phyloP scores from a whole-genome alignment of 2,329 filamentous ascomycete species.

The Colletotrichum siamense region DNA sequence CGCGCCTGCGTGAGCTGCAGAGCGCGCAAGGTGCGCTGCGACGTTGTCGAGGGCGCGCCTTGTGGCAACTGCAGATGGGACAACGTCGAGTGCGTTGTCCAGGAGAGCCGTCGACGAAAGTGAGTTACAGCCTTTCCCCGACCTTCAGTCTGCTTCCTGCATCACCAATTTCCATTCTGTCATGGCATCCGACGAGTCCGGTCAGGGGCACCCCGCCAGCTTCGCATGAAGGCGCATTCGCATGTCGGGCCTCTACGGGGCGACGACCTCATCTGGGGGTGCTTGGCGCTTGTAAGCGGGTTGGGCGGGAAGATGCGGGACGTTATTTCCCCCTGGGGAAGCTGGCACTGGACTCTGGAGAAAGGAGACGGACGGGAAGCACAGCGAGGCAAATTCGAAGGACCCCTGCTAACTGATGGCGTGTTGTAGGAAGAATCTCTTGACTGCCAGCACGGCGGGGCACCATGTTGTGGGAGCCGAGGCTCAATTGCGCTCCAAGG shows the following conservation, averaged over 20 bases:
- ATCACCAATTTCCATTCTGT: background rate
- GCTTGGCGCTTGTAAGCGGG: background rate
- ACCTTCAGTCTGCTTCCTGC: background rate
- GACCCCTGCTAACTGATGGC: background rate
- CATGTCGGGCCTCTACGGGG: background rate
- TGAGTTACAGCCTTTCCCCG: slow-evolving; percentile 51
- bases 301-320: background rate
- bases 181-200: background rate
- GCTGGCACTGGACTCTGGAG: background rate
- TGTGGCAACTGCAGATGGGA: slow-evolving; percentile 88
- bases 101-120: slow-evolving; percentile 86
- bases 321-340: background rate
- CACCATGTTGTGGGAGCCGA: slow-evolving; percentile 43
- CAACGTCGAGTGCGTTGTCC: slow-evolving; percentile 77
- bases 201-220: background rate
- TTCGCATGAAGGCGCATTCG: background rate
- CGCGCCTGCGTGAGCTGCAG: slow-evolving; percentile 90
- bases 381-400: background rate
- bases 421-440: slow-evolving; percentile 47
- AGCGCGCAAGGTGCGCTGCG: slow-evolving; percentile 89
- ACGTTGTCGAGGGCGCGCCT: slow-evolving; percentile 87
- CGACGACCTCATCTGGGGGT: background rate
- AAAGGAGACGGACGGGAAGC: background rate
- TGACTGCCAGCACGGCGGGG: slow-evolving; percentile 41
- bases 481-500: slow-evolving; percentile 47